A percentile compares a stretch with the other conserved stretches of the same genome.
phyloP scores from a whole-genome alignment of 192 early-diverging fungal genomes.

The Lunasporangiospora selenospora region DNA sequence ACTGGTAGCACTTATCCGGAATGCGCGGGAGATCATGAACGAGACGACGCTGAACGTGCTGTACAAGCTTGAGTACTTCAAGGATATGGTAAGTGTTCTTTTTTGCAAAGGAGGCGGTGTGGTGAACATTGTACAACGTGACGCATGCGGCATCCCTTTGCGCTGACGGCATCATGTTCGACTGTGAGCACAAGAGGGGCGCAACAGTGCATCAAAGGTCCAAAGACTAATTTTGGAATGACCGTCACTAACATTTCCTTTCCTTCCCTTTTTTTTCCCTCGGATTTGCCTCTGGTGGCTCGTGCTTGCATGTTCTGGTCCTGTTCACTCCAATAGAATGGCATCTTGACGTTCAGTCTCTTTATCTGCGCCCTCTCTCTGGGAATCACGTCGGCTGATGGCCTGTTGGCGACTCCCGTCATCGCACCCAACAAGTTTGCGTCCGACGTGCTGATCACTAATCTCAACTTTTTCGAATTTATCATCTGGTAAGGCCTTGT shows the following conservation, averaged over 20 bases:
- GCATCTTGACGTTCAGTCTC: conserved; percentile 31
- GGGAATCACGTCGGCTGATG: conserved; percentile 28
- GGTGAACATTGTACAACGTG: no score
- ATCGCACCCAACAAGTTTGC: conserved; percentile 36
- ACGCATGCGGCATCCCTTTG: no score
- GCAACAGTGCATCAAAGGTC: no score
- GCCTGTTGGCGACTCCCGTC: conserved; percentile 8
- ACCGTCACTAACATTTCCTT: not conserved
- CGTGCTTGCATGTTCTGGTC: not conserved
- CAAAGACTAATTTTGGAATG: no score
- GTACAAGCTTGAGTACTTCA: conserved; percentile 43
- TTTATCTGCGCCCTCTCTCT: conserved; percentile 22
- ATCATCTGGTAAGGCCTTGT: conserved; percentile 48
- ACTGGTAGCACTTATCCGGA: conserved; percentile 12
- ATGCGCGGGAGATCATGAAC: conserved; percentile 10
- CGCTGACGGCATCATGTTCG: no score
- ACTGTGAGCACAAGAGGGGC: no score
- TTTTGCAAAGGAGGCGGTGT: no score
- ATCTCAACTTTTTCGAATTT: conserved; percentile 46
- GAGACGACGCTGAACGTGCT: conserved; percentile 28
- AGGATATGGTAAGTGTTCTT: conserved; percentile 44
- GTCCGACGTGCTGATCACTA: conserved; percentile 41
- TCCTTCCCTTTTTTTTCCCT: not conserved
- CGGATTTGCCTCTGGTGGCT: not conserved
- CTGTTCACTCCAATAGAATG: conserved; percentile 10